Evolutionary conservation across 331 rosid species (phyloP).

Genomic region (Quercus lobata): DNA sequence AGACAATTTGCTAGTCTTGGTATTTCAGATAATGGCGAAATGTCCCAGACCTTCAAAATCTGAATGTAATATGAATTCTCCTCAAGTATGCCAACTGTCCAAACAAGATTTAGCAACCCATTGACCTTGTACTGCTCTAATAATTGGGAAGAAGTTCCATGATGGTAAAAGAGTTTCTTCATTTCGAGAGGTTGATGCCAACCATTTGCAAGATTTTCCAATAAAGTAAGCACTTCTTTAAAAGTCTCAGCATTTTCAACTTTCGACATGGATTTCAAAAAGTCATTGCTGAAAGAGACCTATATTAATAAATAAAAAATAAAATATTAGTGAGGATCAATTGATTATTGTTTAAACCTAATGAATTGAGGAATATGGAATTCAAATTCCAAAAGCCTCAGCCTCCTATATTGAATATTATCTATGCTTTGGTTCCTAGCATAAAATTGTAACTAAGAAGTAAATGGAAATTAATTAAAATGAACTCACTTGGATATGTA

Average conservation of each 20-base stretch:
- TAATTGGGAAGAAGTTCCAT: slow-evolving; percentile 12
- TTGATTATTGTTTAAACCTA: background rate
- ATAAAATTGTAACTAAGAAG: no score
- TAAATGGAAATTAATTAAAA: no score
- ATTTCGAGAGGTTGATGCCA: slow-evolving; percentile 4
- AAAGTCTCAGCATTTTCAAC: background rate
- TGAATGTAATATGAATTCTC: slow-evolving; percentile 12
- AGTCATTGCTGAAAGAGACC: background rate
- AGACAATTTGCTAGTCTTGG: background rate
- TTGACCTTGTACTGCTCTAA: slow-evolving; percentile 21
- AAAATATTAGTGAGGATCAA: background rate
- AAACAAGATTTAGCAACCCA: slow-evolving; percentile 10
- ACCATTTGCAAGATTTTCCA: slow-evolving; percentile 26
- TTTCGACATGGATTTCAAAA: slow-evolving; percentile 16
- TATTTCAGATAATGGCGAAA: background rate
- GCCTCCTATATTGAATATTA: no score
- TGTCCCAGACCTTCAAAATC: slow-evolving; percentile 25
- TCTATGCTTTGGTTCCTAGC: no score
- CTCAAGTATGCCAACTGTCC: slow-evolving; percentile 17
- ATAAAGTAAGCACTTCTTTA: background rate
- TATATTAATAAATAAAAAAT: background rate
- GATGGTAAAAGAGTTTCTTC: background rate
- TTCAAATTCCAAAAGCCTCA: no score
- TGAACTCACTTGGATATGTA: no score
- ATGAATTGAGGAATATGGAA: background rate